Conservation (phyloP, 2,329 filamentous ascomycete genomes). For the Akanthomyces muscarius region DNA sequence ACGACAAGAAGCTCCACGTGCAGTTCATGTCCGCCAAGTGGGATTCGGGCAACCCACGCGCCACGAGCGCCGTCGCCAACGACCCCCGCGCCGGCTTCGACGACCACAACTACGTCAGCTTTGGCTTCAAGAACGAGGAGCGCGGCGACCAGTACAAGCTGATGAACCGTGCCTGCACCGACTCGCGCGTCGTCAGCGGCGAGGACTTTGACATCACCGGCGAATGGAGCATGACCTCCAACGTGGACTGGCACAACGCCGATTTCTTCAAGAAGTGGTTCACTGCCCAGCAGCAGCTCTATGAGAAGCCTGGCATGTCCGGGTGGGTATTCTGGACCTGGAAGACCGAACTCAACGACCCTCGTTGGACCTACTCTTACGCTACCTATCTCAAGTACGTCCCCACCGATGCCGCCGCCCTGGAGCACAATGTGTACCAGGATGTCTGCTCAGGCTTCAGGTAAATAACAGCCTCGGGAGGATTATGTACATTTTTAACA, state of each 20-base stretch:
- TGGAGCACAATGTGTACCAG: slow-evolving; percentile 27
- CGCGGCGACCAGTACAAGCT: slow-evolving; percentile 21
- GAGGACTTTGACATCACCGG: slow-evolving; percentile 44
- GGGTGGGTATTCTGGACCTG: slow-evolving; percentile 59
- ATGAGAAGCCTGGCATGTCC: slow-evolving; percentile 44
- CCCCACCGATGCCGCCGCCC: slow-evolving; percentile 23
- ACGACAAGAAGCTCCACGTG: slow-evolving; percentile 38
- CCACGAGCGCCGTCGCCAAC: slow-evolving; percentile 15
- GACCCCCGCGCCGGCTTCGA: slow-evolving; percentile 51
- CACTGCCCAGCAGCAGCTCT: slow-evolving; percentile 51
- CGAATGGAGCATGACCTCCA: slow-evolving; percentile 52
- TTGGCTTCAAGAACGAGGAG: slow-evolving; percentile 16
- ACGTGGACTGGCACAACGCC: slow-evolving; percentile 39
- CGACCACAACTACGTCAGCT: slow-evolving; percentile 48
- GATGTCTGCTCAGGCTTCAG: slow-evolving; percentile 23
- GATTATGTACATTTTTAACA: background rate
- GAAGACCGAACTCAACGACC: slow-evolving; percentile 41
- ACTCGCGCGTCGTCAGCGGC: slow-evolving; percentile 38
- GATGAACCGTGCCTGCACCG: slow-evolving; percentile 38
- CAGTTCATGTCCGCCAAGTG: slow-evolving; percentile 46
- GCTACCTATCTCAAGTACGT: slow-evolving; percentile 23
- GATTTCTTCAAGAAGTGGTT: slow-evolving; percentile 55
- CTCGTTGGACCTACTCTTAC: slow-evolving; percentile 29
- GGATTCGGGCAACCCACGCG: slow-evolving; percentile 41
- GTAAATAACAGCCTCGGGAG: background rate